These are phyloP conservation scores for Pistacia integerrima DNA, from an alignment of 345 rosid genomes.

Conservation along the genomic window DNA sequence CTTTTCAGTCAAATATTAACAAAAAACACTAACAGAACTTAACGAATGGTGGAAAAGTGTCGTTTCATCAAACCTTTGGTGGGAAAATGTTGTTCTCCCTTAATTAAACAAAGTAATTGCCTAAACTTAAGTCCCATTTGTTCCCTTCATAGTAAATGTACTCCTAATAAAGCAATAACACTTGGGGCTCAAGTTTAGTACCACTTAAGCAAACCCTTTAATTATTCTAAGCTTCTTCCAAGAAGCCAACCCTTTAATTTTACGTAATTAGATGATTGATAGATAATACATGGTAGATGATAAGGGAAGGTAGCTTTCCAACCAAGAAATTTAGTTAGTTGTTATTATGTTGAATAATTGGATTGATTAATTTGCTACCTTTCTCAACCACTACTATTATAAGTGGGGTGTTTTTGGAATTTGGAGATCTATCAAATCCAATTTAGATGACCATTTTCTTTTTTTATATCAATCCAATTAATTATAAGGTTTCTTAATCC, in stretches of 20 bases:
- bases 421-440: constrained; percentile 17
- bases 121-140: background rate
- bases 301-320: constrained; percentile 20
- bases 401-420: background rate
- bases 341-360: constrained; percentile 12
- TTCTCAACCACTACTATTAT: constrained; percentile 12
- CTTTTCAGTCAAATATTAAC: no score
- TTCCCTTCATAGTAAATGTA: background rate
- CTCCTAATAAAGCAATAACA: background rate
- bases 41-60: no score
- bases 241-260: no score
- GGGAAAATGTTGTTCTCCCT: no score
- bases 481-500: no score
- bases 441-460: background rate
- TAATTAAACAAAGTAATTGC: no score
- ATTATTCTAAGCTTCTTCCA: no score
- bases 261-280: no score
- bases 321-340: background rate
- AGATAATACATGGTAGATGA: background rate
- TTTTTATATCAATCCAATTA: no score
- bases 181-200: background rate
- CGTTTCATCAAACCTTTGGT: no score
- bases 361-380: background rate
- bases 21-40: no score
- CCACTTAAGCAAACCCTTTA: constrained; percentile 2